Base-by-base conservation (phyloP, 2,329 filamentous ascomycete species). In the Cercospora citrullina region DNA sequence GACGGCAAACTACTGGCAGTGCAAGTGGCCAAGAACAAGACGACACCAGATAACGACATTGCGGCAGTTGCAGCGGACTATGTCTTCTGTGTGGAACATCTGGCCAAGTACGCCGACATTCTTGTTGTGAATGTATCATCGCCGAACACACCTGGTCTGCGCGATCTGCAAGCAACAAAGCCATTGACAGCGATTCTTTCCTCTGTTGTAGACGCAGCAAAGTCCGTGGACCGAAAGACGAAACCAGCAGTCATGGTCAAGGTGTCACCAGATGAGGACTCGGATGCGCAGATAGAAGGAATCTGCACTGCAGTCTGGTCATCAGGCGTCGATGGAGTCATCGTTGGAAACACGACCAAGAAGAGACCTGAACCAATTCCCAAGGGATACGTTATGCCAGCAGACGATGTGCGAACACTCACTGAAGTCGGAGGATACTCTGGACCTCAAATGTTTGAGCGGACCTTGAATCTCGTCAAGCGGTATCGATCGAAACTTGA, bases 61-160 rank as follows among this genome's bases (percentile, higher is more conserved):
- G 87, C 90, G 51, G 94, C 93, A 33, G 90, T 98, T 16, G 88
- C 86, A 61, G 85, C 87, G 26, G 87, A 90, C 74, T 97, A 98
- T 77, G 91, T 95, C n/a, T 92, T 91, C 79, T 97, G 94, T 75
- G 94, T 97, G 3, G 85, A 91, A 64, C 86, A 89, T 57, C 83
- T 99, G 42, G 95, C 91, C 4, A 90, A 86, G 61, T 99, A 97
- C 77, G 93, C 95, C 10, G 95, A 99, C 76, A 91, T 99, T 39
- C 83, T 99, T n/a, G 94, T 98, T 7, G 95, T 99, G 76, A 99
- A 99, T 75, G 95, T 99, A 60, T 97, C 93, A 76, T 96, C 92
- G 74, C 95, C 95, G 26, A 99, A 99, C 81, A 98, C 94, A 0
- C 94, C 94, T 0, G 94, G 95, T 0, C 85, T 98, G 60, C 88